Evolutionary conservation across 2,329 filamentous ascomycete genomes (phyloP).

Genomic region (Metarhizium brunneum): DNA sequence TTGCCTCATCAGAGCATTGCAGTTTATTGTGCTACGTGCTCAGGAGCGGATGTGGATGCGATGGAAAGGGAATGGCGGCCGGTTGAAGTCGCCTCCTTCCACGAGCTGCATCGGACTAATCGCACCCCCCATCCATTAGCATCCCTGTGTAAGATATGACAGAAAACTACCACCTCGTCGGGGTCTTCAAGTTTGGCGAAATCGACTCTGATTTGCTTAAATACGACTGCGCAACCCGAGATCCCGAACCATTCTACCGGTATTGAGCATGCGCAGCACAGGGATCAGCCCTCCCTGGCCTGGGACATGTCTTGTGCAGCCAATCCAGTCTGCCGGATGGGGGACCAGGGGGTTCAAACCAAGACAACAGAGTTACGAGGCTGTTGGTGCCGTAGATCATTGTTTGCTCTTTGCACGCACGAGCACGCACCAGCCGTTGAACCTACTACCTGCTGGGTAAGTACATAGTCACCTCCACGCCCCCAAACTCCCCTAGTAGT

Average conservation of each 20-base stretch:
- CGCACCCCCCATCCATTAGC: not conserved
- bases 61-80: not conserved
- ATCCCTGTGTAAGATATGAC: not conserved
- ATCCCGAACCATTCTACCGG: conserved; percentile 9
- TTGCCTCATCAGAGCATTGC: not conserved
- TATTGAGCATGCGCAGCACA: conserved; percentile 2
- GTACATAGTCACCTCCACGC: too few relatives aligned
- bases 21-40: not conserved
- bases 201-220: conserved; percentile 5
- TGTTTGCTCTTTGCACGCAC: too few relatives aligned
- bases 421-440: too few relatives aligned
- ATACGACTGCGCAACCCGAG: conserved; percentile 4
- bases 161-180: not conserved
- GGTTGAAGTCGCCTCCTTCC: not conserved
- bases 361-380: too few relatives aligned
- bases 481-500: too few relatives aligned
- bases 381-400: too few relatives aligned
- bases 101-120: not conserved
- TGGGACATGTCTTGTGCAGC: not conserved
- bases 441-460: too few relatives aligned
- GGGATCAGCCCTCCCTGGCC: not conserved
- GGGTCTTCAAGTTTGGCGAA: not conserved
- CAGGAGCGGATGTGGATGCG: not conserved
- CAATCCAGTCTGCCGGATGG: not conserved
- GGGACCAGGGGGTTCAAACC: too few relatives aligned